These are phyloP conservation scores for baker's yeast (Saccharomyces cerevisiae) DNA, from an alignment of 805 yeast genomes.

Conservation along the genomic window DNA sequence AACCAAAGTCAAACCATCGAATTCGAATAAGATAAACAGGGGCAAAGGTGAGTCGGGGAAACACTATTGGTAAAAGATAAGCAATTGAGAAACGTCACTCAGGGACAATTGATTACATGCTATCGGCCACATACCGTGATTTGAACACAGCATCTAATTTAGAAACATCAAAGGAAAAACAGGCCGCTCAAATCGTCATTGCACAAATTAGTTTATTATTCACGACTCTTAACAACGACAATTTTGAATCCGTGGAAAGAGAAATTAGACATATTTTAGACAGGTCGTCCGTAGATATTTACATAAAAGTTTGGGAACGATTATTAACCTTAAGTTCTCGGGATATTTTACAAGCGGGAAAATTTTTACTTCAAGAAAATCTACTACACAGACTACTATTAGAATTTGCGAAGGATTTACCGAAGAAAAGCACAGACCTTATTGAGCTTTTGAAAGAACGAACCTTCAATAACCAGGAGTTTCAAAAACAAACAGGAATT, in stretches of 20 bases:
- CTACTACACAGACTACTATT: conserved; percentile 17
- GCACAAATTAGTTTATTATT: conserved; percentile 26
- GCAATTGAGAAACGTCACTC: neutral
- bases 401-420: conserved; percentile 14
- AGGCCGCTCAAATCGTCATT: conserved; percentile 20
- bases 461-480: conserved; percentile 12
- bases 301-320: conserved; percentile 23
- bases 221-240: conserved; percentile 15
- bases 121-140: conserved; percentile 7
- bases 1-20: neutral
- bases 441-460: conserved; percentile 9
- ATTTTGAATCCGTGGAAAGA: conserved; percentile 12
- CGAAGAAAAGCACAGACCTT: conserved; percentile 10
- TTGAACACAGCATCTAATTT: neutral
- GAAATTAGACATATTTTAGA: conserved; percentile 18
- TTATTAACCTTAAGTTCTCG: conserved; percentile 17
- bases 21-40: neutral
- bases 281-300: conserved; percentile 15
- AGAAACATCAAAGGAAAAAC: conserved; percentile 13
- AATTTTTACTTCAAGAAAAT: conserved; percentile 11
- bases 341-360: conserved; percentile 12
- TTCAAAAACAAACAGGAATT: conserved; percentile 5
- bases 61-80: neutral
- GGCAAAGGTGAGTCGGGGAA: neutral
- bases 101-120: conserved; percentile 15